These are phyloP conservation scores for Colletotrichum echinochloae DNA, from an alignment of 2,329 filamentous ascomycete genomes.

Conservation along the genomic window DNA sequence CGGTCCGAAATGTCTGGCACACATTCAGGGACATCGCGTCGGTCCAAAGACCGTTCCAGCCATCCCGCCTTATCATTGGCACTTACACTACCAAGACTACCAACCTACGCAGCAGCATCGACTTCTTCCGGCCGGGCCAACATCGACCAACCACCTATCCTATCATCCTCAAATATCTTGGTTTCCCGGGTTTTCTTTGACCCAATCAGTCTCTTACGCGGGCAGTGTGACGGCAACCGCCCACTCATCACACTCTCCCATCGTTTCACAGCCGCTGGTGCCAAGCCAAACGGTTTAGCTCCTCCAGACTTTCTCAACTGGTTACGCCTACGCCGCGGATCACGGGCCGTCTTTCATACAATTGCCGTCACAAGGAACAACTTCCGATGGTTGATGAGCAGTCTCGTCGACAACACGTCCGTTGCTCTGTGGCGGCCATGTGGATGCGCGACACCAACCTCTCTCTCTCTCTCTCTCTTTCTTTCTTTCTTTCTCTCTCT, in stretches of 20 bases:
- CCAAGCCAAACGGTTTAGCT: background rate
- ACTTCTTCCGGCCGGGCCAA: background rate
- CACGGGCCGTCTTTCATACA: constrained; percentile 17
- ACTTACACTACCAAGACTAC: too few species aligned
- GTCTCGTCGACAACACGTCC: constrained; percentile 18
- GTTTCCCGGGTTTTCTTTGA: background rate
- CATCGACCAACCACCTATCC: background rate
- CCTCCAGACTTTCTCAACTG: background rate
- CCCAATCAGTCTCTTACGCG: too few species aligned
- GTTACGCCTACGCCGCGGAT: background rate
- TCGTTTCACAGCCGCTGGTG: background rate
- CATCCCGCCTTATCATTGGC: background rate
- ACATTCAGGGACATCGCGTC: background rate
- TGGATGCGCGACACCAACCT: constrained; percentile 2
- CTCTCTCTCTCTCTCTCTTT: too few species aligned
- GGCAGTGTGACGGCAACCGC: background rate
- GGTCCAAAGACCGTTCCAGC: background rate
- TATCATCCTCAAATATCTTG: background rate
- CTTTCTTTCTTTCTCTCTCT: too few species aligned
- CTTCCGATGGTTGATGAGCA: constrained; percentile 23
- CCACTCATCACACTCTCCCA: too few species aligned
- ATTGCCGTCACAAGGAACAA: constrained; percentile 22
- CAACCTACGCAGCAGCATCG: background rate
- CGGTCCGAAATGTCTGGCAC: background rate
- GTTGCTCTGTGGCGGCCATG: constrained; percentile 10